Base-by-base conservation (phyloP, 441 rosid species). In the Brassica hybrid region DNA sequence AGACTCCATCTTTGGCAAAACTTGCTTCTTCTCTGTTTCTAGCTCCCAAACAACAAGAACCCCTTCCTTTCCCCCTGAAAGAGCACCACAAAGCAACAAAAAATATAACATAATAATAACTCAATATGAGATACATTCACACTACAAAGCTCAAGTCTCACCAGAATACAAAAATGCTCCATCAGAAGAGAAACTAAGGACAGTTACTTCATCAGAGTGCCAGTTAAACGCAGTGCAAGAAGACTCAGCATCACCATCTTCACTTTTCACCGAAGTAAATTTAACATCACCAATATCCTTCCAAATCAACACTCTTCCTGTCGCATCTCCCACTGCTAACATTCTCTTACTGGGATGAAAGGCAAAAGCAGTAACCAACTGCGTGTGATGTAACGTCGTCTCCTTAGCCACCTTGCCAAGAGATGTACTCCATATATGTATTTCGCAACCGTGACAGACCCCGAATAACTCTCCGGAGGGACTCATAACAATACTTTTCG, bases 41-140 rank as follows among this genome's bases (percentile, higher is more conserved):
- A 96, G 79, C 81, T 91, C 98, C 98, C 99, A 96, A 79, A 92
- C 98, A 60, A 96, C 99, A 75, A 96, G 93, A 67, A 90, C 98
- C 57, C 99, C 99, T 89, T 96, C 99, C 73, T 84, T 90, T 72
- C 99, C 98, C 79, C 99, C 99, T 94, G 56, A 81, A 77, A 82
- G 43, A 76, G 50, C 60, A 69, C 54, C 30, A 27, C 30, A 27
- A 27, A 27, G 30, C 30, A 27, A 27, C 2, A 21, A 21, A 21
- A 21, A 21, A 21, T 21, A 21, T 21, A 38, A 36, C 10, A 58
- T 10, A 27, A 34, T 7, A 58, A 59, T 43, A 80, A 67, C 23
- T 25, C 74, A 74, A 14, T 8, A 36, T 43, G 7, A 48, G 17
- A 48, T 48, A 48, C 56, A n/a, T 16, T 48, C 8, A 48, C 17